Base-by-base conservation (phyloP, 306 rosid genomes). In the Acacia crassicarpa region DNA sequence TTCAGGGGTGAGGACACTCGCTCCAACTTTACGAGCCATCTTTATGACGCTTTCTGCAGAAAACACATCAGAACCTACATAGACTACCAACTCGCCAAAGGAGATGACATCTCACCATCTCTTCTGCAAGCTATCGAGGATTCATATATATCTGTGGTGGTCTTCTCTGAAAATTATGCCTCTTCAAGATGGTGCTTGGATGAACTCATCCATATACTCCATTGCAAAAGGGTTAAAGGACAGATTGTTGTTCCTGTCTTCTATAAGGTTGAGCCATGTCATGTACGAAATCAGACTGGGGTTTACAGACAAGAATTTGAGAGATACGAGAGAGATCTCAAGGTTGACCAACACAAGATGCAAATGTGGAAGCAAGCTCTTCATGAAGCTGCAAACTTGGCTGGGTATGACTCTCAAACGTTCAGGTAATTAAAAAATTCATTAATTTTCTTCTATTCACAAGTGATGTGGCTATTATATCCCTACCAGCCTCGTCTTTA, bases 1-100 rank as follows among this genome's bases (percentile, higher is more conserved):
- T 67, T 67, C 4, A 67, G 72, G 15, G 72, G 72, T 17, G 72
- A 38, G 25, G 72, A 67, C 46, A 38, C 72, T 35, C 72, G 72
- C 48, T 2, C 1, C 27, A 67, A 38, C 16, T 67, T 67, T 48
- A 67, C 46, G 9, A 38, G 48, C 48, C 72, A 38, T 33, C 72
- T 67, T 56, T 9, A 67, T 38, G 72, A 35, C 0, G 46, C 72
- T 38, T 38, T 67, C 2, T 8, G 14, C 25, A 35, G 15, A 38
- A 38, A 19, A n/a, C 25, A 38, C 0, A 35, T 67, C 2, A 19
- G 2, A 33, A 10, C 25, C 72, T 67, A 35, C 46, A 38, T 67
- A 8, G 72, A 67, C 44, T 19, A 67, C 73, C 25, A 38, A 9
- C 49, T 67, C 49, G 32, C 2, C 17, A 38, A 4, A 40, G 73